A percentile compares a stretch with the other conserved stretches of the same genome.
Conservation (phyloP, 1,139 yeast genomes). For the Arxiozyma telluris region DNA sequence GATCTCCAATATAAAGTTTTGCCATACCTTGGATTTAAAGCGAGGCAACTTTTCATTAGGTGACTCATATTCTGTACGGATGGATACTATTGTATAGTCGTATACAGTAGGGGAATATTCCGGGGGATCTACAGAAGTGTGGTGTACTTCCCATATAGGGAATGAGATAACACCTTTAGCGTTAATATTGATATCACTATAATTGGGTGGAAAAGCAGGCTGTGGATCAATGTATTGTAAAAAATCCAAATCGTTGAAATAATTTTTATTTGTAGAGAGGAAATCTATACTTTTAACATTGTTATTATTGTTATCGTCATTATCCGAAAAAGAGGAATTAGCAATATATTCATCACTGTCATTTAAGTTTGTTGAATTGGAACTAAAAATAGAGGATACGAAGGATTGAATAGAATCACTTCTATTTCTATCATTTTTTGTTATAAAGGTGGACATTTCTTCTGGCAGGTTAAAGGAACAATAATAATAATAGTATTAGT, state of each 20-base stretch:
- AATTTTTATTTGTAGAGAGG: background rate
- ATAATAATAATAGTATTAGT: no score
- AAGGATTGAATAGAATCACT: slow-evolving; percentile 3
- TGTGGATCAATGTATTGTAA: slow-evolving; percentile 41
- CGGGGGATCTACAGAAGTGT: slow-evolving; percentile 34
- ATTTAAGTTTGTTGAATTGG: background rate
- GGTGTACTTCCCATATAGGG: slow-evolving; percentile 38
- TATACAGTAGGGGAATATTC: slow-evolving; percentile 50
- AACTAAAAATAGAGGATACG: slow-evolving; percentile 1
- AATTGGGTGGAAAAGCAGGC: slow-evolving; percentile 45
- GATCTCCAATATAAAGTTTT: slow-evolving; percentile 49
- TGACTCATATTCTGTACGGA: slow-evolving; percentile 58
- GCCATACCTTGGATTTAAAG: slow-evolving; percentile 56
- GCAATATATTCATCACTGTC: background rate
- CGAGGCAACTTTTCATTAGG: slow-evolving; percentile 45
- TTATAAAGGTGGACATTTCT: background rate
- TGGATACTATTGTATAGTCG: slow-evolving; percentile 42
- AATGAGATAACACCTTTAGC: slow-evolving; percentile 27
- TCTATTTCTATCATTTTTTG: slow-evolving; percentile 1
- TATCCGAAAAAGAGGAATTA: background rate
- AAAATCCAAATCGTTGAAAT: slow-evolving; percentile 12
- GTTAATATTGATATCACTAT: slow-evolving; percentile 33
- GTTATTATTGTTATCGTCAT: background rate
- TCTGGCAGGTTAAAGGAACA: background rate
- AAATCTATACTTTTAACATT: background rate